Evolutionary conservation across 345 rosid genomes (phyloP), one percentile per base, ranked within the genome.

Genomic region (Eucalyptus pauciflora): DNA sequence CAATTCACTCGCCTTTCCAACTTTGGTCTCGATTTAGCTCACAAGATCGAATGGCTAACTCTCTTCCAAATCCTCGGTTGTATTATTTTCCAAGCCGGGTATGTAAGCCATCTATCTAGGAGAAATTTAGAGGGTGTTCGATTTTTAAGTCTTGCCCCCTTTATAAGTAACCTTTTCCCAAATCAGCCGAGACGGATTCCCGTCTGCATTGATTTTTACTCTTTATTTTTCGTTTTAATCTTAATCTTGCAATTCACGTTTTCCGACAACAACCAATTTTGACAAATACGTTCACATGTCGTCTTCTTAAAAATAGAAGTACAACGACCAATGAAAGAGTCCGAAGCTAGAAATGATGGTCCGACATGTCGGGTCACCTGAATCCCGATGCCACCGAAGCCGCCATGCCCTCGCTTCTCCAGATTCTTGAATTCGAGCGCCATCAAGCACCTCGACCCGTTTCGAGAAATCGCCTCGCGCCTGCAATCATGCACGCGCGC

Each of bases 191-290:
- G 3, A 16, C 7, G 1, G 22, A 69, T 69, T 31, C 41, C 41
- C 3, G 7, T 69, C 24, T 17, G 37, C 24, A 31, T 69, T 69
- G 80, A 69, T 31, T 17, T 8, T 69, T 31, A 17, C 43, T 17
- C 79, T 31, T 15, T 6, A 0, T 0, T 31, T 31, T n/a, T 0
- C 17, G 79, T 69, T 31, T 8, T 2, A 17, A 7, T 16, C 22
- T 31, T 17, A 8, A 8, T 31, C 37, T 69, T 33, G 13, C 80
- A 33, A 69, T 33, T 33, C 13, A 33, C 13, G 10, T 8, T 5
- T 33, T 60, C 58, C 58, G 10, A 52, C 58, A 20, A 52, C 58
- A 3, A 52, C 58, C 58, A 20, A 18, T 52, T 52, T 20, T 24
- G 62, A 56, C 29, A 22, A 24, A 13, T 56, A 10, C 29, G 13